Conservation (phyloP, 495 filamentous ascomycete genomes). For the Tuber indicum region DNA sequence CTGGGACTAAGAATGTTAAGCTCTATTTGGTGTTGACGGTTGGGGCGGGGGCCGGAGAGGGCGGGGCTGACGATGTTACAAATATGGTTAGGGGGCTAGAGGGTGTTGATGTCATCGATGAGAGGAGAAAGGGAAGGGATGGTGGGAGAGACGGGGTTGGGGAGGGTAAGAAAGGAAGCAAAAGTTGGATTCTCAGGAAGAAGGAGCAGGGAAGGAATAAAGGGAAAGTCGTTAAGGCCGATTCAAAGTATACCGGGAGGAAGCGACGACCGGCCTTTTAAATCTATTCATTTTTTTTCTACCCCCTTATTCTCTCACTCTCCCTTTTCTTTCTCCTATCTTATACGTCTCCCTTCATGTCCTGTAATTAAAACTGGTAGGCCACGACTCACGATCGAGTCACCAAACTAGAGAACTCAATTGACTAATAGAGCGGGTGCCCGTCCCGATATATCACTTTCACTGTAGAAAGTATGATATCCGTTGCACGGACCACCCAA, state of each 20-base stretch:
- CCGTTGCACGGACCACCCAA: neutral
- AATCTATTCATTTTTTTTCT: neutral
- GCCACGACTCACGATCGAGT: neutral
- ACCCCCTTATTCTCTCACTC: neutral
- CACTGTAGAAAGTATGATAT: neutral
- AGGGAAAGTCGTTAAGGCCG: constrained; percentile 85
- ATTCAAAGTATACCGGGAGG: constrained; percentile 86
- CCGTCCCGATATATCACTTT: neutral
- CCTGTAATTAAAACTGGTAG: neutral
- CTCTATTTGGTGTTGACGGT: constrained; percentile 90
- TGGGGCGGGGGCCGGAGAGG: constrained; percentile 64
- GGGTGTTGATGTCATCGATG: constrained; percentile 75
- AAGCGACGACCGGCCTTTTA: constrained; percentile 53
- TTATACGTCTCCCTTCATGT: neutral
- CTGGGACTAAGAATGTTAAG: constrained; percentile 89
- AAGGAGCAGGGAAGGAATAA: constrained; percentile 93
- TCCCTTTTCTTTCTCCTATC: neutral
- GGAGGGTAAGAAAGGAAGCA: constrained; percentile 66
- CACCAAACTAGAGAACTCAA: neutral
- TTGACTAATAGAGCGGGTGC: neutral
- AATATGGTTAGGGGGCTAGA: constrained; percentile 80
- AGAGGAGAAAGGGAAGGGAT: constrained; percentile 53
- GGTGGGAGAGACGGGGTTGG: constrained; percentile 44
- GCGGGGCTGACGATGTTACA: constrained; percentile 62
- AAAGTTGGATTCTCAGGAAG: constrained; percentile 84